Evolutionary conservation across 192 early-diverging fungal species (phyloP), one percentile per base, ranked within the genome.

Genomic region (Geranomyces michiganensis): DNA sequence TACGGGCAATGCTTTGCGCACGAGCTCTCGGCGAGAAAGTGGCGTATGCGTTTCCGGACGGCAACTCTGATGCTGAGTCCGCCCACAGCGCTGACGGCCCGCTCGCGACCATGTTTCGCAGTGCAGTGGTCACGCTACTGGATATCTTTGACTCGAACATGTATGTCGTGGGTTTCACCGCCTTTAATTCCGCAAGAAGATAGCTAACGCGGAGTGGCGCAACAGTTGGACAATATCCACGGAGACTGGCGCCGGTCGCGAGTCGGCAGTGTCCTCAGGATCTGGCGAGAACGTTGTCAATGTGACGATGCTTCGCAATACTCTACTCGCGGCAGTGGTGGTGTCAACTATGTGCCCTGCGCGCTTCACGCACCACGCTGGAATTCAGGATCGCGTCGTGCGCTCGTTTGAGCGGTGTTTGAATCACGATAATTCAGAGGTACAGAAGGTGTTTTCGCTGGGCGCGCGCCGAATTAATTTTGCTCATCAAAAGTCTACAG

Each of bases 301-400:
- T 45, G 26, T 32, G 19, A 36, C 74, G 41, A 55, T 77, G n/a
- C 30, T 79, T 30, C 81, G 75, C 62, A 84, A 84, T 62, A 14
- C 72, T 26, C 26, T 80, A 17, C 65, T 80, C 5, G 75, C 67
- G 6, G 30, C 72, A 43, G 73, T 82, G 9, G 33, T 84, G 45
- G 45, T 74, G 36, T 26, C 76, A 14, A 79, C 75, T 21, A 46
- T 56, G 0, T 33, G 62, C 14, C 79, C 82, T 14, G 65, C 46
- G 17, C 51, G 24, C 1, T 53, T 67, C 9, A 51, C 29, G 21
- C 36, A 73, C 29, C 29, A 73, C 31, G 17, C 51, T 0, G 31
- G 17, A 14, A 65, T 22, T 19, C 63, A 73, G 51, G 64, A 53
- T 14, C 47, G 71, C 21, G 17, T 73, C 10, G 27, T 45, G 15